Evolutionary conservation across 352 stramenopile genomes (phyloP), one percentile per base, ranked within the genome.

Genomic region (Albugo laibachii): DNA sequence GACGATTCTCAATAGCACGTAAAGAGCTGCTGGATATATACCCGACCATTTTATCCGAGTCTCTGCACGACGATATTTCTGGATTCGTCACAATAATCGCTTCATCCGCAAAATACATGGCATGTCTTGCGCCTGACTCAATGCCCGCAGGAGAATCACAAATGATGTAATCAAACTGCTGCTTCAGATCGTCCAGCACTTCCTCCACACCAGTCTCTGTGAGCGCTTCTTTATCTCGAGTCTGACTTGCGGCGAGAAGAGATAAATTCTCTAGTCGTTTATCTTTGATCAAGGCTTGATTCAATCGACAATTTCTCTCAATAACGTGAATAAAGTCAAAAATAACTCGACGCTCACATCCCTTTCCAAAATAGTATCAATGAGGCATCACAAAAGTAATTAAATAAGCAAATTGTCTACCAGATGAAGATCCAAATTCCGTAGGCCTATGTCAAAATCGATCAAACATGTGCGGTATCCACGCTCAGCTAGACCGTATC

Each of bases 21-120:
- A 91, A 58, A 36, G 78, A 93, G 48, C 84, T 88, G 63, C 73
- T 89, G 45, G 78, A 69, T 49, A 96, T 94, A 55, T 95, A 96
- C 31, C 86, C 86, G 55, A 96, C 93, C 86, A 96, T 96, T 61
- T 96, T 96, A 66, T 96, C 86, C 53, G 82, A 92, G 64, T 96
- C 86, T 13, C 85, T 67, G 59, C 82, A 95, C 21, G 68, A 88
- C 47, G 74, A 92, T 41, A 96, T 85, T 63, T 95, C 85, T 11
- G 85, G 85, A 59, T 96, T 96, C n/a, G 83, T 95, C 54, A 96
- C 85, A 36, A 96, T 72, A 35, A 96, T 80, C 31, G 85, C 85
- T 58, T 95, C 83, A 52, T 95, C 83, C 24, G 77, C 79, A 61
- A 95, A 95, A 68, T 87, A 94, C 83, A 95, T 95, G 53, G 80